A percentile compares a stretch with the other conserved stretches of the same genome.
Evolutionary conservation across 2,329 filamentous ascomycete species (phyloP).

Genomic region (Salinomyces thailandicus): DNA sequence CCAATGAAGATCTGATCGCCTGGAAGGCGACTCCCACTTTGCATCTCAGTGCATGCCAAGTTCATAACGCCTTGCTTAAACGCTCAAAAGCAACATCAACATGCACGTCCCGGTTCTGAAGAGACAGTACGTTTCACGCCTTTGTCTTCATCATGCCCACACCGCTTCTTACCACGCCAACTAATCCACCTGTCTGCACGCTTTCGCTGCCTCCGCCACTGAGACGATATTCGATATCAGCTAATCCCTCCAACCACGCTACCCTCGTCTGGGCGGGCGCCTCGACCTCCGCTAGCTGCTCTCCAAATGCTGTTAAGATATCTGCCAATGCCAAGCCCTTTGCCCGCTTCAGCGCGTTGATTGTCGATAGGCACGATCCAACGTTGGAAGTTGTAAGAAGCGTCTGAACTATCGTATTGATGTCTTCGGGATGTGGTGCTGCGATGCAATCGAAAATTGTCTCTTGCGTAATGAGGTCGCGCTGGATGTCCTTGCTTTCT

Average conservation of each 20-base stretch:
- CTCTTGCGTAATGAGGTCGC: constrained; percentile 82
- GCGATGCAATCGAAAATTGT: constrained; percentile 96
- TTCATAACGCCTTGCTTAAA: constrained; percentile 2
- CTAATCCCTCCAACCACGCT: constrained; percentile 80
- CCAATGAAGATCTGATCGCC: too few relatives aligned
- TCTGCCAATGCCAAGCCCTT: constrained; percentile 87
- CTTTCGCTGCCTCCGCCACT: constrained; percentile 77
- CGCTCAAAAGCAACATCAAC: neutral
- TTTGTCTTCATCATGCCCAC: constrained; percentile 56
- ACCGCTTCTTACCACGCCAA: constrained; percentile 77
- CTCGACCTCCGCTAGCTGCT: constrained; percentile 72
- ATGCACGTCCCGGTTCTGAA: neutral
- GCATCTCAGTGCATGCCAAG: too few relatives aligned
- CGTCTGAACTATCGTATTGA: constrained; percentile 72
- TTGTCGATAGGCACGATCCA: constrained; percentile 74
- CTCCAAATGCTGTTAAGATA: constrained; percentile 76
- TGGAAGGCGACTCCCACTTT: too few relatives aligned
- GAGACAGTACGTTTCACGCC: constrained; percentile 3
- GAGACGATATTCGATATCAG: constrained; percentile 84
- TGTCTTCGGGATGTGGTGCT: constrained; percentile 81
- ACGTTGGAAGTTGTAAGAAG: constrained; percentile 78
- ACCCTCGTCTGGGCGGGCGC: constrained; percentile 81
- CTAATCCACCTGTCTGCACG: constrained; percentile 85
- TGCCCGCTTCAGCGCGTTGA: constrained; percentile 75
- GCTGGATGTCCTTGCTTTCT: constrained; percentile 49